Base-by-base conservation (phyloP, 2,329 filamentous ascomycete species). In the Colletotrichum tropicicola region DNA sequence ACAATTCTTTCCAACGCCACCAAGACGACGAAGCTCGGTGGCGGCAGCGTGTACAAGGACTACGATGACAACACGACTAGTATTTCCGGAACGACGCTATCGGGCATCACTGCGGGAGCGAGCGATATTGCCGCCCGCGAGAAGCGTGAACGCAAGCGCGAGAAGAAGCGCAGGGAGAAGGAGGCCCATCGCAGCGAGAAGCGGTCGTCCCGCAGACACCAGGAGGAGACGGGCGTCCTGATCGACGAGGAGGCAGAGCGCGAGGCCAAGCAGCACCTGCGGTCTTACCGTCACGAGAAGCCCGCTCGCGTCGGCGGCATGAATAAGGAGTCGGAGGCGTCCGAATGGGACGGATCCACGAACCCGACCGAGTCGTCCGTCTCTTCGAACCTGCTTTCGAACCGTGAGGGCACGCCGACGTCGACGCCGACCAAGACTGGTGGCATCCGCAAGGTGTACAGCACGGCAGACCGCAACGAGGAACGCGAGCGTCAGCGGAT, bases 281-380 rank as follows among this genome's bases (percentile, higher is more conserved):
- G 91, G 63, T 88, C 88, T 32, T 98, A 98, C 82, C 92, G 94
- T 23, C 86, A 93, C 73, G 95, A 98, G 80, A 92, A 91, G 76
- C 83, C 93, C 2, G 95, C 95, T 1, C 87, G 92, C 54, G 94
- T 98, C 2, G 95, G 95, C 35, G 95, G 95, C 19, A 82, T 98
- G 76, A 98, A 98, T 79, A 90, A 91, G 71, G 85, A 91, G 70
- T 85, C 90, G 44, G 95, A 98, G 70, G 92, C 90, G 66, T 92
- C 89, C 65, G 83, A 88, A 69, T 97, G 93, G 85, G 92, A 97
- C 74, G 92, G 92, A 45, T 87, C 83, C 12, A 88, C 85, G 17
- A 89, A 87, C 77, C 91, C 90, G 51, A 89, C 90, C 69, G 87
- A 86, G 73, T 89, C 89, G 32, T 86, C 83, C n/a, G 87, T 89